Evolutionary conservation across 2,329 filamentous ascomycete species (phyloP), one percentile per base, ranked within the genome.

Genomic region (Cryphonectria carpinicola): DNA sequence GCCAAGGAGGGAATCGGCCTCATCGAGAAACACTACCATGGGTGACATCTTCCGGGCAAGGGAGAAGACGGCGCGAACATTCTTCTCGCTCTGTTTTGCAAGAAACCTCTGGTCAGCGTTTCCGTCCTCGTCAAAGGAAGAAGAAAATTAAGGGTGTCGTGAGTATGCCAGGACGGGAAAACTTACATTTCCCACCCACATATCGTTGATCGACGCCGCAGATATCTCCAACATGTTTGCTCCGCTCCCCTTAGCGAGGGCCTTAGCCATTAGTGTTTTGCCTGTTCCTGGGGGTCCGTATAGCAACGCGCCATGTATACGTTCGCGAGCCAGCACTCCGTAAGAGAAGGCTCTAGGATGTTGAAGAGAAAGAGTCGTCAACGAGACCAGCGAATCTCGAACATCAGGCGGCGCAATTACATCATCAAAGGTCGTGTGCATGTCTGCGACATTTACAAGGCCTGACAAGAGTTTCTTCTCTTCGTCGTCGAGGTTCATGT

Each of bases 281-380:
- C 90, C 90, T 3, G 90, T 94, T 39, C 94, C 94, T 0, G 94
- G 95, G 11, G 94, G 94, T 0, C 94, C 95, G 76, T 97, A 97
- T 0, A 97, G 84, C 0, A 97, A 87, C 64, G 96, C 90, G 19
- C 96, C 96, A 0, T 95, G 93, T 65, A 99, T 97, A 76, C 94
- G 93, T 78, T 98, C 95, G 0, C 90, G 93, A 1, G 94, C 93
- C 17, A 99, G 87, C 4, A 99, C 93, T 80, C 96, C 96, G 75
- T 99, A 99, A 14, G 90, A 91, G 81, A 98, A 99, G n/a, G 95
- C 95, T 73, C 98, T 95, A 0, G 96, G 96, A 0, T 95, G 90
- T 66, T 93, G 85, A 6, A 99, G 85, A 0, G 95, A 96, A 25
- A 99, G 84, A 0, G 93, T 93, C 0, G 96, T 99, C 66, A 98